phyloP scores from a whole-genome alignment of 345 rosid species.

The Pistacia integerrima region DNA sequence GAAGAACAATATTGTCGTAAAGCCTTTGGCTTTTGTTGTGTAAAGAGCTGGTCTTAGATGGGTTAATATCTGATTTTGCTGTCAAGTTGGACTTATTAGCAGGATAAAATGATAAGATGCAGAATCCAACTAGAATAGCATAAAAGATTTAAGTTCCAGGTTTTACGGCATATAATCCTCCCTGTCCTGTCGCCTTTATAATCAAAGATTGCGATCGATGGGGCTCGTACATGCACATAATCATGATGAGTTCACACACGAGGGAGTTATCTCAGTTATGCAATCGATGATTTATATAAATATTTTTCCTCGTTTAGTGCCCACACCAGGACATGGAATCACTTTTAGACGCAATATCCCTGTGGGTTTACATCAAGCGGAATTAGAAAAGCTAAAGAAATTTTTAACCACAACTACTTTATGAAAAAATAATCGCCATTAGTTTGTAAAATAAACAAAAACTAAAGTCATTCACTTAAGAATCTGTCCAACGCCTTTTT shows the following conservation, averaged over 20 bases:
- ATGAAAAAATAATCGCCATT: not conserved
- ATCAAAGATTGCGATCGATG: slow-evolving; percentile 18
- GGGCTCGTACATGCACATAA: slow-evolving; percentile 17
- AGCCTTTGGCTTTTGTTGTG: not conserved
- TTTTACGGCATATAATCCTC: slow-evolving; percentile 38
- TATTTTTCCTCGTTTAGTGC: not conserved
- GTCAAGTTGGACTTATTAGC: slow-evolving; percentile 15
- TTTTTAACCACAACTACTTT: slow-evolving; percentile 21
- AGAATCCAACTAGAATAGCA: not conserved
- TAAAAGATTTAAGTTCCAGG: slow-evolving; percentile 20
- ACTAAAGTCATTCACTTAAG: slow-evolving; percentile 8
- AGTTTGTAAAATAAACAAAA: slow-evolving; percentile 19
- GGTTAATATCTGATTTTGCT: not conserved
- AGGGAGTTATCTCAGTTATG: slow-evolving; percentile 10
- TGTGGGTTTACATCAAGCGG: slow-evolving; percentile 19
- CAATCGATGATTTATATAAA: not conserved
- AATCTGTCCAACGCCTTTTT: slow-evolving; percentile 30
- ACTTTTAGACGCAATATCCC: slow-evolving; percentile 31
- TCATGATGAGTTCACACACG: slow-evolving; percentile 12
- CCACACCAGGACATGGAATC: slow-evolving; percentile 43
- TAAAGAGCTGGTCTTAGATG: not conserved
- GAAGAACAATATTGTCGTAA: not conserved
- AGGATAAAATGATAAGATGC: not conserved
- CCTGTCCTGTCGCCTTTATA: slow-evolving; percentile 16
- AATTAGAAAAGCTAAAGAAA: slow-evolving; percentile 10